Conservation (phyloP, 2,329 filamentous ascomycete species). For the Xylaria digitata region DNA sequence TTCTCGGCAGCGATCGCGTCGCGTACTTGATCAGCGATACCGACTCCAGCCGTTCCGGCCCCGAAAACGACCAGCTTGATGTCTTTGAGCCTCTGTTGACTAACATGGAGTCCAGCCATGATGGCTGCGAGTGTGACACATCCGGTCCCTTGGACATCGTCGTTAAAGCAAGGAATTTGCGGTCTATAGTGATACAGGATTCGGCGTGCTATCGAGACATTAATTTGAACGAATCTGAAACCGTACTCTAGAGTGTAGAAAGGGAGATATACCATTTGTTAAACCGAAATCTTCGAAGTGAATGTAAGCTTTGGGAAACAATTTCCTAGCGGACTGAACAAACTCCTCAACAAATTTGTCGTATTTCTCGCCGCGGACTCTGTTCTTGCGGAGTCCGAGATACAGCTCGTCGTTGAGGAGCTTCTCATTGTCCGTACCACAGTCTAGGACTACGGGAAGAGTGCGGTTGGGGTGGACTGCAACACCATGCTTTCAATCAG, state of each 20-base stretch:
- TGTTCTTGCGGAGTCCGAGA: conserved; percentile 75
- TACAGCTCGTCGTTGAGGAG: conserved; percentile 83
- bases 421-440: conserved; percentile 83
- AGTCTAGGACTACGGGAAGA: conserved; percentile 84
- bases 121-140: conserved; percentile 88
- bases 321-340: conserved; percentile 72
- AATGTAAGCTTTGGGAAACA: conserved; percentile 83
- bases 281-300: conserved; percentile 93
- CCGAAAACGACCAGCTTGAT: conserved; percentile 81
- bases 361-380: conserved; percentile 77
- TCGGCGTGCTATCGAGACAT: conserved; percentile 58
- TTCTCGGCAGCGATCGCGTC: conserved; percentile 80
- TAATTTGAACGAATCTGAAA: not conserved
- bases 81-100: conserved; percentile 73
- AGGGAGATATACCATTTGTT: conserved; percentile 64
- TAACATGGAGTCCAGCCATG: conserved; percentile 78
- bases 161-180: conserved; percentile 86
- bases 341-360: conserved; percentile 82
- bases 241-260: not conserved
- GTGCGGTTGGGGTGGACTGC: conserved; percentile 79
- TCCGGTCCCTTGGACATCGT: conserved; percentile 89
- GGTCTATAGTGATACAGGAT: conserved; percentile 81
- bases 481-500: not conserved
- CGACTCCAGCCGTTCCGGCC: conserved; percentile 82
- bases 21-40: conserved; percentile 85